Conservation (phyloP, 805 yeast genomes). For the Saccharomyces eubayanus region DNA sequence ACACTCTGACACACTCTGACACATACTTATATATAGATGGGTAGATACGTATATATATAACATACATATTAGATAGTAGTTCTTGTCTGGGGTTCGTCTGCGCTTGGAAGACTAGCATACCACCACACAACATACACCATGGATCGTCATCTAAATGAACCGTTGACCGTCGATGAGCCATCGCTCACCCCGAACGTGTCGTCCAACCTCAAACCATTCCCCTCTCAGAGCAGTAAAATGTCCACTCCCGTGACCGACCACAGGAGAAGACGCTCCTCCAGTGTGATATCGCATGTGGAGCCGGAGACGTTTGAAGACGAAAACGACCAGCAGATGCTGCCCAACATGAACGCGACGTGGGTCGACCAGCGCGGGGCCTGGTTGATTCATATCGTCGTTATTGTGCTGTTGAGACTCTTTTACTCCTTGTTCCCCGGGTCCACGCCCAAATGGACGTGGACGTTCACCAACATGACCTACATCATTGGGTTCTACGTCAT, state of each 20-base stretch:
- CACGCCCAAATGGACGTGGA: conserved; percentile 81
- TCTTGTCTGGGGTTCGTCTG: not conserved
- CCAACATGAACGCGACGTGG: conserved; percentile 90
- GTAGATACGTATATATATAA: not conserved
- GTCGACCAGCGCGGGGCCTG: conserved; percentile 92
- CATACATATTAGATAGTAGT: not conserved
- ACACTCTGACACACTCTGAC: not conserved
- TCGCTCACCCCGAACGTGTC: not conserved
- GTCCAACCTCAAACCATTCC: conserved; percentile 12
- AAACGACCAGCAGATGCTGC: conserved; percentile 78
- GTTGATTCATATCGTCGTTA: conserved; percentile 80
- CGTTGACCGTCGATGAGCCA: not conserved
- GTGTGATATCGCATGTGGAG: conserved; percentile 82
- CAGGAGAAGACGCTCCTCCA: conserved; percentile 67
- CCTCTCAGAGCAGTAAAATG: conserved; percentile 10
- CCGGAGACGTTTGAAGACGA: conserved; percentile 85
- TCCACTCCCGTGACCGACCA: conserved; percentile 24
- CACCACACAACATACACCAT: not conserved
- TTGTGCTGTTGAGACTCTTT: conserved; percentile 59
- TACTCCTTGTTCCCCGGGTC: conserved; percentile 71
- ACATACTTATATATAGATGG: not conserved
- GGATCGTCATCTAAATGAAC: not conserved
- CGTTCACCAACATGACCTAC: conserved; percentile 80
- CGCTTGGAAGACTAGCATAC: not conserved
- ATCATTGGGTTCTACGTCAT: conserved; percentile 84